phyloP scores from a whole-genome alignment of 345 rosid species.

The Lepidium africanum region DNA sequence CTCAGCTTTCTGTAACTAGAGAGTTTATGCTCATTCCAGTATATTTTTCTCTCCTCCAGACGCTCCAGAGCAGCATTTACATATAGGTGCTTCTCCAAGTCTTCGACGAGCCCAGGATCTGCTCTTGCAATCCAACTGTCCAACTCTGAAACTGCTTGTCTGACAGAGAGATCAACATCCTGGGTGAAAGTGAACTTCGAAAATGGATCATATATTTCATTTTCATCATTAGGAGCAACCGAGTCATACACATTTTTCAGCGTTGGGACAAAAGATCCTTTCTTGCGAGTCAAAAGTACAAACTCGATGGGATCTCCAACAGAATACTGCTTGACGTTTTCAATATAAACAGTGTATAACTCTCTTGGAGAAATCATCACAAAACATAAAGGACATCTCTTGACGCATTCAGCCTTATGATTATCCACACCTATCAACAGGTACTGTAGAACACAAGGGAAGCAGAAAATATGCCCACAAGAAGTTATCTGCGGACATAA shows the following conservation, averaged over 20 bases:
- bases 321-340: constrained; percentile 55
- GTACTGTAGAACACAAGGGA: constrained; percentile 80
- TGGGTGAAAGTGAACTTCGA: constrained; percentile 74
- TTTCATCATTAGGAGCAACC: constrained; percentile 12
- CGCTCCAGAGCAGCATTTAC: constrained; percentile 86
- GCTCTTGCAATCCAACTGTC: constrained; percentile 85
- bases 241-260: constrained; percentile 33
- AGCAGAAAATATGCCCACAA: constrained; percentile 97
- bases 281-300: constrained; percentile 71
- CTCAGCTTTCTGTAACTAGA: constrained; percentile 18
- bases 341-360: constrained; percentile 63
- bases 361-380: constrained; percentile 80
- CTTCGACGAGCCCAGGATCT: constrained; percentile 86
- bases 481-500: constrained; percentile 91
- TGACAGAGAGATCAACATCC: constrained; percentile 75
- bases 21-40: constrained; percentile 64
- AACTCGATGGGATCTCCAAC: constrained; percentile 69
- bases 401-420: constrained; percentile 52
- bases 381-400: constrained; percentile 91
- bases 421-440: constrained; percentile 67
- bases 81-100: constrained; percentile 83
- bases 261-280: constrained; percentile 53
- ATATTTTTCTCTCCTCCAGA: constrained; percentile 59
- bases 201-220: constrained; percentile 44
- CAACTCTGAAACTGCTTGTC: constrained; percentile 79